phyloP scores from a whole-genome alignment of 2,329 filamentous ascomycete genomes.

The Epichloe aotearoae region DNA sequence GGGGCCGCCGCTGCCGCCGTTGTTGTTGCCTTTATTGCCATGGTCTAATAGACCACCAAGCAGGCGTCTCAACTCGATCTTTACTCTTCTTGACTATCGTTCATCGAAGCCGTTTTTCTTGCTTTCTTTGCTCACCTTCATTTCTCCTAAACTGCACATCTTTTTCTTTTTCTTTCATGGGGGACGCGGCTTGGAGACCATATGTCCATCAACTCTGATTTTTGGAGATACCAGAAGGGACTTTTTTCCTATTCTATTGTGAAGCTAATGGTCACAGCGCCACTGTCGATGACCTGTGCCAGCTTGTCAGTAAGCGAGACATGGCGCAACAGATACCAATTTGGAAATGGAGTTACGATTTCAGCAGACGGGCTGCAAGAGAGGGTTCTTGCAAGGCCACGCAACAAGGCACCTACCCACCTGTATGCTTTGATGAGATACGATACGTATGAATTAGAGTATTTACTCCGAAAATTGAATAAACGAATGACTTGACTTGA shows the following conservation, averaged over 20 bases:
- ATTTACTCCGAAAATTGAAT: not conserved
- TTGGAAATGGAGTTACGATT: not conserved
- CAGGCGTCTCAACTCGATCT: not conserved
- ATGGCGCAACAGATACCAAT: conserved; percentile 2
- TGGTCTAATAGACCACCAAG: conserved; percentile 18
- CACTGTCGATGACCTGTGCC: not conserved
- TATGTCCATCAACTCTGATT: not conserved
- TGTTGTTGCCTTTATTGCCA: conserved; percentile 24
- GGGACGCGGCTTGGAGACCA: not conserved
- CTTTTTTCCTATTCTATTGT: not conserved
- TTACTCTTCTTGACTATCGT: conserved; percentile 1
- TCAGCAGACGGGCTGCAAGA: not conserved
- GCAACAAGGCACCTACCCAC: not conserved
- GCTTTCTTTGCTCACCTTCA: not conserved
- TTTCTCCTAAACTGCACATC: not conserved
- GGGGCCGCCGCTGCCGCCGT: conserved; percentile 27
- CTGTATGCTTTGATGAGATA: not conserved
- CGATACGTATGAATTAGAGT: not conserved
- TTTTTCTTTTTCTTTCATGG: not conserved
- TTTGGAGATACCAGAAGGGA: not conserved
- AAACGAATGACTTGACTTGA: too few relatives aligned
- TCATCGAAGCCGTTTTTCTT: not conserved
- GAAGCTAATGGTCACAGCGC: not conserved
- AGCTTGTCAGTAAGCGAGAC: not conserved
- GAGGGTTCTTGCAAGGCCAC: not conserved